Evolutionary conservation across 768 basidiomycete genomes (phyloP), one percentile per base, ranked within the genome.

Genomic region (Psilocybe subaeruginosa): DNA sequence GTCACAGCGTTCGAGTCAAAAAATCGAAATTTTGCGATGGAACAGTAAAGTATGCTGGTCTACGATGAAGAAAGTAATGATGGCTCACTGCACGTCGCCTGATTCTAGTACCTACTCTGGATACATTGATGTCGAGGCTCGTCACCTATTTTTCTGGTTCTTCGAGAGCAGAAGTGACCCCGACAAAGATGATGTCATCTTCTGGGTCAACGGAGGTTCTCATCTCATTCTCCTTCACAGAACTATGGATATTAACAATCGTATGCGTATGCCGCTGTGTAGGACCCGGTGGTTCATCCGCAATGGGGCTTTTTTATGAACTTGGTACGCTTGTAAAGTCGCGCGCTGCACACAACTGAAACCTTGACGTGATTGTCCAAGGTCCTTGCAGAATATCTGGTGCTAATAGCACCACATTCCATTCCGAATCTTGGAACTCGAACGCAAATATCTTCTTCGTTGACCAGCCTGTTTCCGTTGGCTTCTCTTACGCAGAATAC

Each of bases 111-210:
- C 80, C 0, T 89, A 85, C 68, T 87, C 87, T 0, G 88, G 88
- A 9, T 89, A 89, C 64, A 86, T 90, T 55, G 88, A 89, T 61
- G 78, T 87, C 47, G 76, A 85, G 67, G 78, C 85, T 4, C 78
- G 86, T 6, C 88, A 88, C 66, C 63, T 89, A 11, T 89, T 88
- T 69, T 91, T 91, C 78, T 89, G 89, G 75, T 91, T 91, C 70
- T 92, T 92, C 70, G 89, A 92, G 70, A 88, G 85, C 58, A 76
- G 91, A 53, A 81, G 72, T 52, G 76, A 87, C 60, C 86, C 88
- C 4, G 80, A 79, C 37, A 81, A 74, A 57, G 86, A 87, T 67
- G 85, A 87, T 63, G 82, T 88, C 7, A 83, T 87, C 8, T 83
- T 87, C 66, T 83, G 82, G 82, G 79, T 78, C 0, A 82, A 78